phyloP scores from a whole-genome alignment of 2,329 filamentous ascomycete genomes.

The Phialophora macrospora region DNA sequence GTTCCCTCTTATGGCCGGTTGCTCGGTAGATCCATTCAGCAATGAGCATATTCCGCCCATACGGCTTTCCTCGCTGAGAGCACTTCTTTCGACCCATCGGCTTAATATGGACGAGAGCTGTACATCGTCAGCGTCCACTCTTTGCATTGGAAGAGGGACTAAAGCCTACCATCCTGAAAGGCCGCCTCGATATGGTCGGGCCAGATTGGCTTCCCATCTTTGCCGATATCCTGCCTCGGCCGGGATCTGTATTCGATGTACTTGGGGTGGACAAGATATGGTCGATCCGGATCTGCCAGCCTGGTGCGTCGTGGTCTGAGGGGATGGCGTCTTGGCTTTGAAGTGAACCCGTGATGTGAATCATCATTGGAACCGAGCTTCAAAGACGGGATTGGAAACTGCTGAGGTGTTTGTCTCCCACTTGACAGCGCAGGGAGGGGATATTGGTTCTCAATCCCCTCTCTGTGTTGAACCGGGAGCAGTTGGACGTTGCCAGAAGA shows the following conservation, averaged over 20 bases:
- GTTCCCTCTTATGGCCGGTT: constrained; percentile 58
- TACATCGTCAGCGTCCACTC: constrained; percentile 23
- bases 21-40: constrained; percentile 61
- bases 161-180: constrained; percentile 51
- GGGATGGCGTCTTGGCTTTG: constrained; percentile 10
- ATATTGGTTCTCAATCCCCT: constrained; percentile 36
- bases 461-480: constrained; percentile 44
- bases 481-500: constrained; percentile 53
- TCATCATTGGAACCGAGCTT: constrained; percentile 38
- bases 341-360: constrained; percentile 18
- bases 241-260: constrained; percentile 52
- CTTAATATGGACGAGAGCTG: constrained; percentile 59
- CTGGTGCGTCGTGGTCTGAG: constrained; percentile 17
- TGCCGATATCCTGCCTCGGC: constrained; percentile 50
- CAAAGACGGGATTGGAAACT: constrained; percentile 29
- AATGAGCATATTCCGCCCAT: constrained; percentile 67
- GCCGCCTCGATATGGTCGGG: constrained; percentile 54
- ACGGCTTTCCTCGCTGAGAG: constrained; percentile 57
- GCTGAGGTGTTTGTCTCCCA: constrained; percentile 9
- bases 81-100: constrained; percentile 64
- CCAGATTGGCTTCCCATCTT: constrained; percentile 53
- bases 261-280: constrained; percentile 41
- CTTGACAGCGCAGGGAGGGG: constrained; percentile 18
- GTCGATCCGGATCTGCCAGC: constrained; percentile 21
- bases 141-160: constrained; percentile 26